Conservation (phyloP, 2,329 filamentous ascomycete species). For the Myriosclerotinia curreyana region DNA sequence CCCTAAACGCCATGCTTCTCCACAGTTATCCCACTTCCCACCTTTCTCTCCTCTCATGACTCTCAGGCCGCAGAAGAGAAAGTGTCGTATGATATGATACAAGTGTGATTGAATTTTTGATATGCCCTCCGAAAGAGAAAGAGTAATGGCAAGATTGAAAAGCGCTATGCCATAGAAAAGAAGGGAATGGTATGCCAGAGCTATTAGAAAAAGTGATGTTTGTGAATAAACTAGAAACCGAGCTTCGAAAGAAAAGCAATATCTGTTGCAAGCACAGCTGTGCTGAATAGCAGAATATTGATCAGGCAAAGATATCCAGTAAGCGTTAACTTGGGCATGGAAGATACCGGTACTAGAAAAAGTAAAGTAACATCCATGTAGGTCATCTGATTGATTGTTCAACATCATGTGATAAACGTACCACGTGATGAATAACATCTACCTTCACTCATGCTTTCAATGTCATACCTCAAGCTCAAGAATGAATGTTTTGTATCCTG, state of each 20-base stretch:
- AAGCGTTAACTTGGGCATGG: not conserved
- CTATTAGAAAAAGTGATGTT: not conserved
- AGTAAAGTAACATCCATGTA: not conserved
- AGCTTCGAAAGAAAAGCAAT: not conserved
- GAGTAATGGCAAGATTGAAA: not conserved
- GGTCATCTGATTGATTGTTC: not conserved
- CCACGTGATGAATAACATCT: not conserved
- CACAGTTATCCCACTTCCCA: not conserved
- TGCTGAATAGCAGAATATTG: not conserved
- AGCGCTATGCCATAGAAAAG: conserved; percentile 1
- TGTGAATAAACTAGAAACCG: not conserved
- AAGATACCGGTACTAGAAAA: not conserved
- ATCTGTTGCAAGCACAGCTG: not conserved
- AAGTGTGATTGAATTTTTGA: conserved; percentile 3
- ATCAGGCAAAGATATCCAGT: not conserved
- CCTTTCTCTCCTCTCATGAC: not conserved
- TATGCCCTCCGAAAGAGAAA: not conserved
- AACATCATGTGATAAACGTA: not conserved
- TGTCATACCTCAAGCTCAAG: not conserved
- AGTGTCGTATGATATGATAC: conserved; percentile 16
- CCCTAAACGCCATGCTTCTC: conserved; percentile 9
- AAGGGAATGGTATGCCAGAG: not conserved
- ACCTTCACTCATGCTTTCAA: not conserved
- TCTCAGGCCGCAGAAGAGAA: not conserved
- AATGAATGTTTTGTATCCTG: not conserved